Evolutionary conservation across 371 early-diverging fungal species (phyloP).

Genomic region (Vairimorpha ceranae): DNA sequence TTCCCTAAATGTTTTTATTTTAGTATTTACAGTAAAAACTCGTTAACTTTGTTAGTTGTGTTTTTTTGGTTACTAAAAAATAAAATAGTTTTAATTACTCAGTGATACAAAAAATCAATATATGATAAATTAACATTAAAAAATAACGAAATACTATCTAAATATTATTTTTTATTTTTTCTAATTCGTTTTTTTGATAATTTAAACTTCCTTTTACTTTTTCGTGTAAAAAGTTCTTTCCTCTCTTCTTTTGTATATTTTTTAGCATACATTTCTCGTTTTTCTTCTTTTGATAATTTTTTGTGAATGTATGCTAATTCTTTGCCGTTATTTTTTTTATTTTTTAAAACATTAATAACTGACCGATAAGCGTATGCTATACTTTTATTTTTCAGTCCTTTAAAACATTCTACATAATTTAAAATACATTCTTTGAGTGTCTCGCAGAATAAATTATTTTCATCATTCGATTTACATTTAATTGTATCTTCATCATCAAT

Average conservation of each 20-base stretch:
- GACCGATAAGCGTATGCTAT: slow-evolving; percentile 31
- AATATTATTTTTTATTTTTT: slow-evolving; percentile 21
- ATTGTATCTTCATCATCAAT: not conserved
- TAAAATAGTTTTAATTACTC: too few species aligned
- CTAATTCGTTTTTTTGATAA: slow-evolving; percentile 25
- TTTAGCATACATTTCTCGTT: slow-evolving; percentile 29
- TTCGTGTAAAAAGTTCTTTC: not conserved
- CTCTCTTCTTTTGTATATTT: slow-evolving; percentile 18
- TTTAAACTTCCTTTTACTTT: slow-evolving; percentile 30
- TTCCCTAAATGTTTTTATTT: not conserved
- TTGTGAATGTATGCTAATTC: slow-evolving; percentile 31
- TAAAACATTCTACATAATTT: slow-evolving; percentile 31
- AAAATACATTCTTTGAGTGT: slow-evolving; percentile 24
- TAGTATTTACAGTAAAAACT: too few species aligned
- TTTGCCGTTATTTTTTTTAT: slow-evolving; percentile 23
- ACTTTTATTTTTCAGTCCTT: slow-evolving; percentile 34
- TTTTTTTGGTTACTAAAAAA: too few species aligned
- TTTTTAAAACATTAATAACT: slow-evolving; percentile 38
- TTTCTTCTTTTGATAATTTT: slow-evolving; percentile 56
- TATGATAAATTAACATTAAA: too few species aligned
- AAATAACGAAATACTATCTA: not conserved
- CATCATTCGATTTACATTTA: not conserved
- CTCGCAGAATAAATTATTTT: not conserved
- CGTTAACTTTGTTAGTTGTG: too few species aligned
- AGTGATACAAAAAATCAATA: too few species aligned